These are phyloP conservation scores for Alternaria brassicae DNA, from an alignment of 2,329 filamentous ascomycete genomes.

Conservation along the genomic window DNA sequence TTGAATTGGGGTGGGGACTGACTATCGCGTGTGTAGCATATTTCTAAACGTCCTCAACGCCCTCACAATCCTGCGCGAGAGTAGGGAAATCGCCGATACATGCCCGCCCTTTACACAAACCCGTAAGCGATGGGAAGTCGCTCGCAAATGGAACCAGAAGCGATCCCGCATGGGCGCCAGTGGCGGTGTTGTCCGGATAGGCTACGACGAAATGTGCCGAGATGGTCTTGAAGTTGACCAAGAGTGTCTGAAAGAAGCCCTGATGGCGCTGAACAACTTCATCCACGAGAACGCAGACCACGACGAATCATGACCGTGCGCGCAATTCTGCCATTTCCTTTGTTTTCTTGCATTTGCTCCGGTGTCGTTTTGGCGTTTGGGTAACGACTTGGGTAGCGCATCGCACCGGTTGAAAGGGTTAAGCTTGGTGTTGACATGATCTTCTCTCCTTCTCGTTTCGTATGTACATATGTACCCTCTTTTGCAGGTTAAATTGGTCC, in stretches of 20 bases:
- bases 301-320: constrained; percentile 27
- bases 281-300: constrained; percentile 47
- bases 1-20: constrained; percentile 10
- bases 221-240: constrained; percentile 46
- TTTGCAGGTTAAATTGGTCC: constrained; percentile 24
- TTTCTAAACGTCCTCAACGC: constrained; percentile 47
- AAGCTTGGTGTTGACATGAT: constrained; percentile 13
- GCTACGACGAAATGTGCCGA: constrained; percentile 41
- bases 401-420: constrained; percentile 26
- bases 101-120: constrained; percentile 44
- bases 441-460: constrained; percentile 19
- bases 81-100: constrained; percentile 39
- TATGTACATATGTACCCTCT: constrained; percentile 28
- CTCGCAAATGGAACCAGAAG: constrained; percentile 39
- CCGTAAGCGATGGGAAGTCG: constrained; percentile 43
- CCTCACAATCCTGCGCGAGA: constrained; percentile 43
- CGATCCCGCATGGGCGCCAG: constrained; percentile 36
- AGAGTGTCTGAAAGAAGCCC: constrained; percentile 40
- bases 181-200: constrained; percentile 40
- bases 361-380: constrained; percentile 31
- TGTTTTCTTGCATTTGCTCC: constrained; percentile 3
- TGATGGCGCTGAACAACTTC: constrained; percentile 49
- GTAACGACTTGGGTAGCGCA: constrained; percentile 30
- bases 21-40: constrained; percentile 32
- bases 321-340: constrained; percentile 10